Base-by-base conservation (phyloP, 176 grass and related monocot genomes). In the Rhynchospora pubera region DNA sequence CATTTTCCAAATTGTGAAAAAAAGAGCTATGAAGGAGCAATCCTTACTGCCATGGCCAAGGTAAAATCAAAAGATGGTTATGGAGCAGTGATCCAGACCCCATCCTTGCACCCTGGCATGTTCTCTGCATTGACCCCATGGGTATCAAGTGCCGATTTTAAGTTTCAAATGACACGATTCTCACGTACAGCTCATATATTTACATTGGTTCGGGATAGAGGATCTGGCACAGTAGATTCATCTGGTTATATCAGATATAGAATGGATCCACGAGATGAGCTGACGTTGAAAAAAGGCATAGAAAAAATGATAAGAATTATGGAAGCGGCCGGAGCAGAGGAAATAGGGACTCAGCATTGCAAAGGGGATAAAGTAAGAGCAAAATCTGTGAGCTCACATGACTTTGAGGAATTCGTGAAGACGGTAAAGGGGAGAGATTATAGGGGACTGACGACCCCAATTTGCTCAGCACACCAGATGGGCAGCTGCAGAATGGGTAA, bases 391-490 rank as follows among this genome's bases (percentile, higher is more conserved):
- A 83, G 87, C 16, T 89, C 89, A 14, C 63, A 78, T 1, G 89
- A 77, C 28, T 42, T 93, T 1, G 95, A 94, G 85, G 88, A 88
- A 24, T 98, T 94, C 85, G 78, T 90, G 66, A 85, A 88, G 48
- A 83, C 86, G 62, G 84, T 85, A 6, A 68, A 30, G 19, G 71
- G 48, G 5, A 61, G n/a, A 26, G 9, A 57, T 13, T 65, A 65
- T 63, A n/a, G 79, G 21, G 42, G 87, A 0, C 71, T 67, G 5
- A 91, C 85, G 88, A 68, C 23, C 2, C 8, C 90, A 52, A 56
- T 72, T 21, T 86, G 86, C 87, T 94, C 96, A 5, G 96, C 96
- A 7, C 96, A 99, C 76, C 96, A 99, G 89, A 93, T 99, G 89
- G 86, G 90, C 18, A 99, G 92, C 57, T 99, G 96, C 79, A 80